Percentiles rank a stretch among this genome's conserved stretches.
Evolutionary conservation across 129 eudicot species (phyloP).

Genomic region (Cynara cardunculus): DNA sequence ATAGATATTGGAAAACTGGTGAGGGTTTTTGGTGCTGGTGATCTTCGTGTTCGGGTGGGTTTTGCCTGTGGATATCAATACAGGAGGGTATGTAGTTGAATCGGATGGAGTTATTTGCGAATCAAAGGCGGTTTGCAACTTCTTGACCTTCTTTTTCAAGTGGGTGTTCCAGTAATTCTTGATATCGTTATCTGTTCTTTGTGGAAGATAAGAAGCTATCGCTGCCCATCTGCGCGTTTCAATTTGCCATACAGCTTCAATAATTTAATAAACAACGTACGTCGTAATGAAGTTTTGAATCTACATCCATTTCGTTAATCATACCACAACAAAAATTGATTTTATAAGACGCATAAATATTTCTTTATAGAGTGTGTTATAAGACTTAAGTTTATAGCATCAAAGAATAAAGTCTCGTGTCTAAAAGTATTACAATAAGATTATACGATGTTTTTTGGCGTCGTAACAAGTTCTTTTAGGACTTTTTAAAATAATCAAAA

Average conservation of each 20-base stretch:
- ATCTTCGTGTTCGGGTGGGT: conserved; percentile 1
- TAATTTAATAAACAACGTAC: background rate
- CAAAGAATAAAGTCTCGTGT: background rate
- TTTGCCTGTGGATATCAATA: background rate
- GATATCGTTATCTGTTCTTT: conserved; percentile 80
- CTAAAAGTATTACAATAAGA: background rate
- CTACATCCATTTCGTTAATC: background rate
- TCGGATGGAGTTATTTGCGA: conserved; percentile 27
- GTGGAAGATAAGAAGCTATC: conserved; percentile 82
- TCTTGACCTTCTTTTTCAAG: conserved; percentile 69
- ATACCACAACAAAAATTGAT: background rate
- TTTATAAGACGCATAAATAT: background rate
- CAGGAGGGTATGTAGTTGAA: conserved; percentile 14
- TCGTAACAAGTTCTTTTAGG: too few species aligned
- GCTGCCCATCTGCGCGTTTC: conserved; percentile 76
- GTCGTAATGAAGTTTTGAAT: background rate
- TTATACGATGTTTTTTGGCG: background rate
- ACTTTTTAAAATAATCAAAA: too few species aligned
- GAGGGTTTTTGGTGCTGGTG: conserved; percentile 3
- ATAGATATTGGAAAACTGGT: conserved; percentile 31
- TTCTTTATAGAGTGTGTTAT: background rate
- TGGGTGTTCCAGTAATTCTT: conserved; percentile 92
- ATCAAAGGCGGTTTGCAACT: conserved; percentile 36
- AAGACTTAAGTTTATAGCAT: background rate
- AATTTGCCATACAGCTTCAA: background rate